Evolutionary conservation across 495 filamentous ascomycete genomes (phyloP).

Genomic region (Podospora anserina): DNA sequence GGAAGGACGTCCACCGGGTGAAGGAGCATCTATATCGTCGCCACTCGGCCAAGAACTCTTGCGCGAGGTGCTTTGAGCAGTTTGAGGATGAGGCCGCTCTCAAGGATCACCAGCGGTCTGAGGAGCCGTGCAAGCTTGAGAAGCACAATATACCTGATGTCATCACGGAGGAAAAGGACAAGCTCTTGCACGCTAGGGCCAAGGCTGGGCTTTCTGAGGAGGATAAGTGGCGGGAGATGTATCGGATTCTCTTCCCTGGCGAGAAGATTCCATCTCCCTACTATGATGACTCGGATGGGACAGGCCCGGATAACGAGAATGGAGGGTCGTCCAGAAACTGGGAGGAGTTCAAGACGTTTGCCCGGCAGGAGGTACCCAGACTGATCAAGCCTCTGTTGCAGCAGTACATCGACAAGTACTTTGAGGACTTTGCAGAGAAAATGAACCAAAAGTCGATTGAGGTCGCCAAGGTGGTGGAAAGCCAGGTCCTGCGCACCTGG

Average conservation of each 20-base stretch:
- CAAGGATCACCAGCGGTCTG: constrained; percentile 37
- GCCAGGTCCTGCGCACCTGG: constrained; percentile 20
- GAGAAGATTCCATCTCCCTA: constrained; percentile 29
- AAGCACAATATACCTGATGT: constrained; percentile 16
- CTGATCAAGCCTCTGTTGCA: constrained; percentile 23
- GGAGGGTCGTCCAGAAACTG: constrained; percentile 11
- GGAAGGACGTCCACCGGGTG: constrained; percentile 42
- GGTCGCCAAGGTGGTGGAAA: constrained; percentile 21
- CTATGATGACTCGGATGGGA: constrained; percentile 17
- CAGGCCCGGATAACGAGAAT: background rate
- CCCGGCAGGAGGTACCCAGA: constrained; percentile 23
- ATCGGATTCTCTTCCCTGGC: constrained; percentile 27
- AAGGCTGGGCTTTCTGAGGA: constrained; percentile 24
- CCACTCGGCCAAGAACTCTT: constrained; percentile 38
- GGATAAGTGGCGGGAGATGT: constrained; percentile 35
- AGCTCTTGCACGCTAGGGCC: constrained; percentile 22
- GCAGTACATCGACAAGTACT: constrained; percentile 24
- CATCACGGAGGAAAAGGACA: constrained; percentile 35
- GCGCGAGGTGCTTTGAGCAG: constrained; percentile 39
- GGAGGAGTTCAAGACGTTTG: constrained; percentile 23
- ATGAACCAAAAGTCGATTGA: constrained; percentile 23
- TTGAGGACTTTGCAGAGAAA: constrained; percentile 20
- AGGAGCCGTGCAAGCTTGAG: constrained; percentile 33
- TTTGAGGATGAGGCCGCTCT: constrained; percentile 40
- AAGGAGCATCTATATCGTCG: constrained; percentile 49